phyloP scores from a whole-genome alignment of 495 filamentous ascomycete genomes.

The Lasiosphaeria ovina region DNA sequence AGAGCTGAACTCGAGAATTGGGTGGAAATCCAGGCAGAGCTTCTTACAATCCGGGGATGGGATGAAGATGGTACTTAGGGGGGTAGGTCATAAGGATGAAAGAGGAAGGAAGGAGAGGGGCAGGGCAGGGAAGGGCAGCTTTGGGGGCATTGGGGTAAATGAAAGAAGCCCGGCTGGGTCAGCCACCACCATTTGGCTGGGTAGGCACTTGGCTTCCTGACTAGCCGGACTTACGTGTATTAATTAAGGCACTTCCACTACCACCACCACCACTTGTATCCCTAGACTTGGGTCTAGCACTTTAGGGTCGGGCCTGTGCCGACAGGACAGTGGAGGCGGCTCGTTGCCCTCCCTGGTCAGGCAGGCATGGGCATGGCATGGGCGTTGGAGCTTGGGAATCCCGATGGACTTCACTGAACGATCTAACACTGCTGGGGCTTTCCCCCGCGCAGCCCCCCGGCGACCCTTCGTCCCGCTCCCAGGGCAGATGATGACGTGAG shows the following conservation, averaged over 20 bases:
- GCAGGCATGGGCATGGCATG: no score
- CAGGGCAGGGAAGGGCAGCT: neutral
- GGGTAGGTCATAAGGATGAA: neutral
- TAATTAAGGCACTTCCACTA: no score
- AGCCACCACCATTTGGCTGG: neutral
- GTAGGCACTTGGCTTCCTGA: neutral
- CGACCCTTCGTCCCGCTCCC: slow-evolving; percentile 1
- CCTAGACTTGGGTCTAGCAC: no score
- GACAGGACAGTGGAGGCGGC: no score
- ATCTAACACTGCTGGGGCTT: neutral
- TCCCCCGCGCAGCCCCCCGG: slow-evolving; percentile 4
- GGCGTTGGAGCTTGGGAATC: no score
- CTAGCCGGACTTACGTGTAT: neutral
- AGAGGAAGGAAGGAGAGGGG: neutral
- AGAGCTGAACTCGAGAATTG: neutral
- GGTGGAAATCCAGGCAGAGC: neutral
- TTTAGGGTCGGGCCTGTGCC: no score
- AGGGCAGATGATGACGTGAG: slow-evolving; percentile 9
- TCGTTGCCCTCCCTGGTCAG: no score
- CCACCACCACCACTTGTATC: no score
- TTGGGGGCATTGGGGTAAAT: slow-evolving; percentile 7
- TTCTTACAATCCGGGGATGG: neutral
- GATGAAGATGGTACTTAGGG: no score
- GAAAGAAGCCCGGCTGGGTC: neutral
- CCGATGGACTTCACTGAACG: no score